These are phyloP conservation scores for Colletotrichum melonis DNA, from an alignment of 2,329 filamentous ascomycete genomes.

Conservation along the genomic window DNA sequence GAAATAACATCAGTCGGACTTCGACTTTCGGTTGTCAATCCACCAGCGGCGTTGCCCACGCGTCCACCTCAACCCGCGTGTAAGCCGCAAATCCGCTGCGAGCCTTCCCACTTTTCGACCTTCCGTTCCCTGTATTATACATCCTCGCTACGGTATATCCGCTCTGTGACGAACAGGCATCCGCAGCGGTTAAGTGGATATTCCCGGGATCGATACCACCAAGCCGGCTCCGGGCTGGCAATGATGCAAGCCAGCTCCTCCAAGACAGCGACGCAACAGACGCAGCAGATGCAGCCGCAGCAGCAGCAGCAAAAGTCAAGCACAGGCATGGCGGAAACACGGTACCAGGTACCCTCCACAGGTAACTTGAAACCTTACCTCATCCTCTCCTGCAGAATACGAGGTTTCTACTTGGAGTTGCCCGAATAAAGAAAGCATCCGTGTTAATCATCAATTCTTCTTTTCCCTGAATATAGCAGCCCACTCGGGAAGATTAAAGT, in stretches of 20 bases:
- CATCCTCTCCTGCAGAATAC: constrained; percentile 16
- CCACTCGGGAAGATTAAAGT: constrained; percentile 66
- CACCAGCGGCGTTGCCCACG: neutral
- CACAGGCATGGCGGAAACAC: constrained; percentile 33
- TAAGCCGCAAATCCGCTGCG: constrained; percentile 6
- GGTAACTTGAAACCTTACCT: constrained; percentile 31
- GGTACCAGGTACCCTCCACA: constrained; percentile 31
- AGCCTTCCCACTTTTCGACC: constrained; percentile 8
- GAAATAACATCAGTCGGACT: neutral
- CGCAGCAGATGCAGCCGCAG: constrained; percentile 1
- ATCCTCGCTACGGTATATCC: neutral
- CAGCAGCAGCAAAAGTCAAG: neutral
- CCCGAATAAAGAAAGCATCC: neutral
- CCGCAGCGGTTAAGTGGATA: constrained; percentile 12
- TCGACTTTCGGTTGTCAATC: neutral
- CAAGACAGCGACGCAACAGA: constrained; percentile 25
- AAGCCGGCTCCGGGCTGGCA: constrained; percentile 30
- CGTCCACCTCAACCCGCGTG: neutral
- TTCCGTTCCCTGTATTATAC: neutral
- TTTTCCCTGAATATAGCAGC: constrained; percentile 14
- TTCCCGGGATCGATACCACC: constrained; percentile 13
- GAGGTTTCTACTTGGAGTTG: neutral
- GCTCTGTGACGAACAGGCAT: neutral
- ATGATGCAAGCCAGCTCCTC: constrained; percentile 35
- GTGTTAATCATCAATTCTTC: neutral